Evolutionary conservation across 345 rosid species (phyloP).

Genomic region (Capsella bursapastoris): DNA sequence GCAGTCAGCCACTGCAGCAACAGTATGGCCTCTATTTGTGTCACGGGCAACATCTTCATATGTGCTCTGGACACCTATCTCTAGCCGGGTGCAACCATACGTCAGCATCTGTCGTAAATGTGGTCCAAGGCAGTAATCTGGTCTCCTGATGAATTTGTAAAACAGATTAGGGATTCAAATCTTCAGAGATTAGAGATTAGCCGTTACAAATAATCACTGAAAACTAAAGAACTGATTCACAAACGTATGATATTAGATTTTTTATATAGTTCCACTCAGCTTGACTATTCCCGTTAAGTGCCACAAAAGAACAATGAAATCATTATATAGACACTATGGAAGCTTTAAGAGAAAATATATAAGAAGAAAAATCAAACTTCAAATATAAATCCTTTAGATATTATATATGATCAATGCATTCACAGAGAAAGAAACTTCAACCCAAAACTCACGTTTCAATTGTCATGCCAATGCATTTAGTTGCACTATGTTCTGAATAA

Average conservation of each 20-base stretch:
- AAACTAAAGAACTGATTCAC: neutral
- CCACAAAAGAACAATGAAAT: neutral
- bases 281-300: neutral
- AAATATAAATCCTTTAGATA: neutral
- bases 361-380: neutral
- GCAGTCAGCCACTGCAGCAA: conserved; percentile 98
- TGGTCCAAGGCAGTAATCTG: conserved; percentile 98
- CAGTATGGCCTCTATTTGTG: conserved; percentile 97
- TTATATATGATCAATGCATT: neutral
- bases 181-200: neutral
- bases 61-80: conserved; percentile 99
- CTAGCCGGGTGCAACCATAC: conserved; percentile 95
- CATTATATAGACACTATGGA: conserved; percentile 1
- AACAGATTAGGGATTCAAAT: conserved; percentile 14
- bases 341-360: neutral
- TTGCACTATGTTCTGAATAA: conserved; percentile 90
- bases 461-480: conserved; percentile 99
- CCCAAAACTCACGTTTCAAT: conserved; percentile 85
- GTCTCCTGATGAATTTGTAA: conserved; percentile 67
- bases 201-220: neutral
- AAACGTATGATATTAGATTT: neutral
- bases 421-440: no score
- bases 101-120: conserved; percentile 96
- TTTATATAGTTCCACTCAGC: neutral
- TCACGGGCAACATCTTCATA: conserved; percentile 99